A percentile compares a stretch with the other conserved stretches of the same genome.
Conservation (phyloP, 495 filamentous ascomycete genomes). For the Hyaloscypha bicolor region DNA sequence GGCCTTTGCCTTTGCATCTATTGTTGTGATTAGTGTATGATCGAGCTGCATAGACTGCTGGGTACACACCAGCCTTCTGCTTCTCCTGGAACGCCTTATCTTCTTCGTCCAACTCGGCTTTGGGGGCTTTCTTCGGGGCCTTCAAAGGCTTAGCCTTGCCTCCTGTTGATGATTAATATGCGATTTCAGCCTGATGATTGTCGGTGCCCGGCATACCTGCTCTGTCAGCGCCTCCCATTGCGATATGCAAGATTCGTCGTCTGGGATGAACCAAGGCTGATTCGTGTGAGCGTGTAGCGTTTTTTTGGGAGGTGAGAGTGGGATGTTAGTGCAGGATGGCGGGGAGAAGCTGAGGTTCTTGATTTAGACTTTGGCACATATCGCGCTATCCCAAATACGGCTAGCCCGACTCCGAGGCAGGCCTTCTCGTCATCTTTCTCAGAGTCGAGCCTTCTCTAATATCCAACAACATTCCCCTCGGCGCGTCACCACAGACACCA, state of each 20-base stretch:
- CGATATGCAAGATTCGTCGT: conserved; percentile 12
- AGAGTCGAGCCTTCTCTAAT: neutral
- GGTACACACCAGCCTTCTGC: conserved; percentile 65
- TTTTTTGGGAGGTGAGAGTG: neutral
- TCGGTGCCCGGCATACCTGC: conserved; percentile 33
- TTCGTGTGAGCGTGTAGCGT: neutral
- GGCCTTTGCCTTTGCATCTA: conserved; percentile 79
- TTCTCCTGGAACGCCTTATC: conserved; percentile 75
- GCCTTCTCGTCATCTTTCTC: neutral
- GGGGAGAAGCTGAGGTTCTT: conserved; percentile 15
- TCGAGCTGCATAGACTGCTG: neutral
- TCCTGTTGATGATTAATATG: conserved; percentile 48
- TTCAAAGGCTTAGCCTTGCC: conserved; percentile 87
- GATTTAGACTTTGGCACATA: neutral
- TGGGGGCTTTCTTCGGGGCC: conserved; percentile 74
- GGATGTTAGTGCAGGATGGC: conserved; percentile 4
- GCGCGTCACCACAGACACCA: neutral
- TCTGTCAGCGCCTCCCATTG: conserved; percentile 42
- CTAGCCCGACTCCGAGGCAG: conserved; percentile 1
- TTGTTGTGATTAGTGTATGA: conserved; percentile 11
- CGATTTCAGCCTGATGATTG: conserved; percentile 11
- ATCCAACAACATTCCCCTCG: neutral
- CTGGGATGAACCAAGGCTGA: conserved; percentile 2
- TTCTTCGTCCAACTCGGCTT: conserved; percentile 72
- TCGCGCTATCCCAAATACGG: conserved; percentile 1